A percentile compares a stretch with the other conserved stretches of the same genome.
These are phyloP conservation scores for Alternaria angustiovoidea DNA, from an alignment of 2,329 filamentous ascomycete genomes.

Conservation along the genomic window DNA sequence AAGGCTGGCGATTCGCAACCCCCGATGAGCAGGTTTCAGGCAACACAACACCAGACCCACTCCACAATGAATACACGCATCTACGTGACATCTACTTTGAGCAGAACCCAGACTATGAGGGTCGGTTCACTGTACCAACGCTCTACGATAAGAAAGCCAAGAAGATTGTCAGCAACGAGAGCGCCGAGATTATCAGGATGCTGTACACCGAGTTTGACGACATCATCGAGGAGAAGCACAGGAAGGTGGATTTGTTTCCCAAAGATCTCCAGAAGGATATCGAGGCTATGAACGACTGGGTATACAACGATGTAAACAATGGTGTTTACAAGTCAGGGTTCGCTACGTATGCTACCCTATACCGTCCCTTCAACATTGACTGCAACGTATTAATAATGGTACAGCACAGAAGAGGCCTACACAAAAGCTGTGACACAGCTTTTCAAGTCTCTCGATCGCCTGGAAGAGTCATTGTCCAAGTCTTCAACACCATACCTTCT, in stretches of 20 bases:
- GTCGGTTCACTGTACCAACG: conserved; percentile 87
- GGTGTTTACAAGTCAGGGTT: conserved; percentile 63
- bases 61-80: conserved; percentile 73
- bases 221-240: conserved; percentile 56
- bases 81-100: conserved; percentile 83
- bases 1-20: conserved; percentile 84
- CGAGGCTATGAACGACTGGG: conserved; percentile 61
- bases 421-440: conserved; percentile 55
- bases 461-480: conserved; percentile 53
- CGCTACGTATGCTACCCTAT: conserved; percentile 52
- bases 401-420: conserved; percentile 59
- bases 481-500: conserved; percentile 58
- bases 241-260: conserved; percentile 56
- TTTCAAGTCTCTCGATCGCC: conserved; percentile 59
- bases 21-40: conserved; percentile 67
- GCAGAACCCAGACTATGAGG: conserved; percentile 73
- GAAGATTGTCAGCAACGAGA: conserved; percentile 90
- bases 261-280: conserved; percentile 55
- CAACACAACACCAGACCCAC: conserved; percentile 66
- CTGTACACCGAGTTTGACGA: conserved; percentile 80
- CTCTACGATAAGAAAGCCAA: conserved; percentile 80
- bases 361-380: background rate
- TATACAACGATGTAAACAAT: conserved; percentile 62
- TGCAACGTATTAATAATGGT: background rate
- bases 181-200: conserved; percentile 92